Base-by-base conservation (phyloP, 2,329 filamentous ascomycete species). In the Trichoderma sp. region DNA sequence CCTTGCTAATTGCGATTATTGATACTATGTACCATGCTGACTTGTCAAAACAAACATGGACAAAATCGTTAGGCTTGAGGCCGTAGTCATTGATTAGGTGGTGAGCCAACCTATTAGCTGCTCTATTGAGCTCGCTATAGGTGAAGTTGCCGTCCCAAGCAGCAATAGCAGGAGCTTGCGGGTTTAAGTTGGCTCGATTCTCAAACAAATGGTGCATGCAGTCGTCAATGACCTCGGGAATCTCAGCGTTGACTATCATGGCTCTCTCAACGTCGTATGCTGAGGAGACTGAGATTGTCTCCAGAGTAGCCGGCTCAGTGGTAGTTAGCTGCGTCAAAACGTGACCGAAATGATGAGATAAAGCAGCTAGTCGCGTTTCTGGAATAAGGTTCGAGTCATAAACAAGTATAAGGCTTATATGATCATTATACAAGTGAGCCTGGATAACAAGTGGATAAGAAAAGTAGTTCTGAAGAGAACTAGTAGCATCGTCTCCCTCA, bases 401-500 rank as follows among this genome's bases (percentile, higher is more conserved):
- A 24, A 73, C 45, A 5, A 71, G 68, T 3, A 14, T 24, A 12
- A 75, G 7, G 31, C 18, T 50, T 2, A 75, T 33, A 6, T 18
- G 41, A 18, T 73, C 11, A 11, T 75, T n/a, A 18, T 72, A 68
- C 12, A 75, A 38, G 6, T 75, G 74, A 27, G 29, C 74, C 8
- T 75, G 74, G 12, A 75, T 65, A 12, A 75, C 33, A 14, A 75
- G 33, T 11, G 74, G 74, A 31, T 75, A 75, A 14, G 60, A 74
- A 38, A 75, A 75, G 53, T 75, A 75, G 35, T 63, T 62, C n/a
- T 74, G 62, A 6, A 75, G 27, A 18, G n/a, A n/a, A n/a, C n/a
- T n/a, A n/a, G n/a, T n/a, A n/a, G 68, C 16, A 12, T n/a, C 16
- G 11, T 41, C 16, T 2, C 16, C 64, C 0, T 3, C 7, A 29